Evolutionary conservation across 441 rosid species (phyloP), one percentile per base, ranked within the genome.

Genomic region (Eutrema salsugineum): DNA sequence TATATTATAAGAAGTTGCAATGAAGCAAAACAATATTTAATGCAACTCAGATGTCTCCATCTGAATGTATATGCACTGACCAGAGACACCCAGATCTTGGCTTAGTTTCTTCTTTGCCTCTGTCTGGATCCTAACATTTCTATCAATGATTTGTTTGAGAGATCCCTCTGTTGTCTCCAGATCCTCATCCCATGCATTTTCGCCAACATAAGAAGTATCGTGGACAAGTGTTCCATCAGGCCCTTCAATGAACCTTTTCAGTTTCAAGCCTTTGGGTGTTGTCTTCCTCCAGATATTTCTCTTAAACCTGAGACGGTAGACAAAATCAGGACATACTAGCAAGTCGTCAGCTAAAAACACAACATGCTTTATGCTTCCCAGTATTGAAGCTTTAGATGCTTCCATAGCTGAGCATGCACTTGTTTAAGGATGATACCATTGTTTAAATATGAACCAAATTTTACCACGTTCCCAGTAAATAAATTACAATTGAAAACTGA

Each of bases 121-220:
- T 51, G 80, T 66, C 69, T 78, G 86, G 43, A 94, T 82, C 73
- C 73, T 83, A 47, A 63, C 62, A 80, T 85, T 82, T 54, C 77
- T 81, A 57, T 86, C 88, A 70, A 87, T 88, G 58, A 88, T 77
- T 63, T 82, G 80, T 71, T 85, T 86, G 58, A 87, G 75, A 69
- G 80, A 82, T 48, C 83, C 86, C 51, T 79, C 68, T 20, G 93
- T 78, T 59, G 88, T 71, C 72, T 84, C 80, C 44, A 80, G 80
- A 73, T 83, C 96, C 44, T 91, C 94, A 72, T 83, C 84, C 97
- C 97, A 94, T 55, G 95, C 97, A 84, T 81, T 88, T 86, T 94
- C 97, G 74, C 99, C 99, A 66, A 90, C 93, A 82, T 85, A 94
- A 66, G 93, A 80, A 67, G 80, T 83, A 77, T 94, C 99, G 27